Percentiles rank a stretch among this genome's conserved stretches.
These are phyloP conservation scores for Scutellaria barbata DNA, from an alignment of 257 asterid genomes.

Conservation along the genomic window DNA sequence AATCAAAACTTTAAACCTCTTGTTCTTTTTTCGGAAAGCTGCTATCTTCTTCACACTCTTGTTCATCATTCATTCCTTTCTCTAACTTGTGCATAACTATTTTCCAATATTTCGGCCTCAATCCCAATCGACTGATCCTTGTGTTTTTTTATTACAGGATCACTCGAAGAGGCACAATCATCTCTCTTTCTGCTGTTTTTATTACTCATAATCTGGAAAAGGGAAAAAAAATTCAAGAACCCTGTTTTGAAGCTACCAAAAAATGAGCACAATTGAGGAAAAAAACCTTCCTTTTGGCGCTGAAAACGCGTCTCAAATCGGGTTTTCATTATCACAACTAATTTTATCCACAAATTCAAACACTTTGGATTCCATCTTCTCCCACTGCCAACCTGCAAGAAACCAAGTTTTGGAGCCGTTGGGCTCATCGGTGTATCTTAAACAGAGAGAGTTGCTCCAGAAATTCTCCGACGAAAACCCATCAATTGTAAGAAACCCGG, in stretches of 20 bases:
- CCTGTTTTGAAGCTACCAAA: slow-evolving; percentile 9
- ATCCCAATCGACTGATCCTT: slow-evolving; percentile 35
- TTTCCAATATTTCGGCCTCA: neutral
- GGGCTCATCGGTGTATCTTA: slow-evolving; percentile 74
- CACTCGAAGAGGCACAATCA: neutral
- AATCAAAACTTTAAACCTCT: neutral
- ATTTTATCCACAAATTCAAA: slow-evolving; percentile 68
- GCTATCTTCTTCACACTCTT: slow-evolving; percentile 6
- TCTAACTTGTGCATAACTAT: slow-evolving; percentile 4
- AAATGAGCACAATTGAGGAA: slow-evolving; percentile 52
- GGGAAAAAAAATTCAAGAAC: slow-evolving; percentile 36
- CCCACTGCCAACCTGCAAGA: slow-evolving; percentile 47
- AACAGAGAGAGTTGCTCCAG: slow-evolving; percentile 67
- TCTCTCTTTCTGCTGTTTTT: neutral
- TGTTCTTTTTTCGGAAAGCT: slow-evolving; percentile 26
- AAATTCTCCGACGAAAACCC: slow-evolving; percentile 54
- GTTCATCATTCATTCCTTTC: neutral
- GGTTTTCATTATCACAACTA: slow-evolving; percentile 66
- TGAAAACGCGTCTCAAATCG: slow-evolving; percentile 45
- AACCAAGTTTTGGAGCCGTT: slow-evolving; percentile 48
- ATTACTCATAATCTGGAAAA: slow-evolving; percentile 26
- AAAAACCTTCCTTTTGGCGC: slow-evolving; percentile 25
- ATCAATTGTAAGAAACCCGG: slow-evolving; percentile 34
- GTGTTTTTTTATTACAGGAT: slow-evolving; percentile 32
- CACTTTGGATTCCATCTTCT: slow-evolving; percentile 83